Evolutionary conservation across 257 asterid species (phyloP), one percentile per base, ranked within the genome.

Genomic region (Nicotiana noctiflora): DNA sequence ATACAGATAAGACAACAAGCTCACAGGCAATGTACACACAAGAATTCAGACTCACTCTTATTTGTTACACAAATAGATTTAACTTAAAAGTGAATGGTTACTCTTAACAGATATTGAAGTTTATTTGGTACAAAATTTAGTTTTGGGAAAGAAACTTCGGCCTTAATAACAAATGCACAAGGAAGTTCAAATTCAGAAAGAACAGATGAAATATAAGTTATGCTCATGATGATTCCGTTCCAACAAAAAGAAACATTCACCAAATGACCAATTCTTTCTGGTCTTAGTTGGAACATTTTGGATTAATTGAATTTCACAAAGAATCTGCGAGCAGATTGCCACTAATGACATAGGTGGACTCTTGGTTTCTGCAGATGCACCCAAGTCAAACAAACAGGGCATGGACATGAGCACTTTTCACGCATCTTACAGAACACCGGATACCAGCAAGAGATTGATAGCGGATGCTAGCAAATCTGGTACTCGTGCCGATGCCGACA

Each of bases 201-300:
- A 67, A 67, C 76, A 67, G 76, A 67, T n/a, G 55, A 67, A 29
- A 67, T 14, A 10, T 40, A 68, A 68, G 56, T 68, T 68, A 68
- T 68, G n/a, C 53, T n/a, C 32, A 40, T 40, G 56, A 67, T 40
- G 76, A 68, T 68, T 68, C 56, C 40, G 56, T 68, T 68, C 76
- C 32, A 19, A 68, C 76, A 68, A 68, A 68, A 68, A 19, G 56
- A 68, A 68, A 68, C n/a, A 14, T 40, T 68, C 76, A 37, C 55
- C 76, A 37, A 68, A 40, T n/a, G 55, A 40, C 76, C 76, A 40
- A 40, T 40, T 40, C 56, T 40, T 68, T 68, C 76, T 40, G 6
- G 56, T 40, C 32, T 29, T 68, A 40, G 6, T 37, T 19, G 76
- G 56, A 40, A 68, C 56, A 19, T 70, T 68, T 70, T n/a, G 21